phyloP scores from a whole-genome alignment of 2,329 filamentous ascomycete genomes.

The Emericellopsis atlantica region DNA sequence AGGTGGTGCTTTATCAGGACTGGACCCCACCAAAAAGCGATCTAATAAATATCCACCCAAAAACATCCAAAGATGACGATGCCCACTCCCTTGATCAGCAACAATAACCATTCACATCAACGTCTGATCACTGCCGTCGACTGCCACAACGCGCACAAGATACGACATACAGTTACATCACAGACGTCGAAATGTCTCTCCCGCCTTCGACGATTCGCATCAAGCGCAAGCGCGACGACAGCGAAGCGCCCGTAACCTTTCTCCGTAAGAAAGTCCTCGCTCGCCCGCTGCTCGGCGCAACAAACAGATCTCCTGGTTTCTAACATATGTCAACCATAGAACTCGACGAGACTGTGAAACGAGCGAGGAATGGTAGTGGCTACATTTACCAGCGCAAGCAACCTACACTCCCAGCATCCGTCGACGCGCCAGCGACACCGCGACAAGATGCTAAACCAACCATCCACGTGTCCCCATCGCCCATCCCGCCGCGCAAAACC shows the following conservation, averaged over 20 bases:
- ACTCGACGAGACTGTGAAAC: too few relatives aligned
- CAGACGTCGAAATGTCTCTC: slow-evolving; percentile 32
- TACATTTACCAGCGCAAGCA: slow-evolving; percentile 42
- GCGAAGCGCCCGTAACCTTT: slow-evolving; percentile 40
- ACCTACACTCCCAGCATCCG: neutral
- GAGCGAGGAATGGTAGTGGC: slow-evolving; percentile 17
- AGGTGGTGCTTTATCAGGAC: too few relatives aligned
- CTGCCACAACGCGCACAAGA: too few relatives aligned
- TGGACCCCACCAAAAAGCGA: too few relatives aligned
- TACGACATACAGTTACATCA: too few relatives aligned
- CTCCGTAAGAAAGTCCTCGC: slow-evolving; percentile 21
- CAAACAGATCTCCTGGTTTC: slow-evolving; percentile 28
- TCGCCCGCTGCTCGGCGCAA: slow-evolving; percentile 7
- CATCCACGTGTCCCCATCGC: slow-evolving; percentile 30
- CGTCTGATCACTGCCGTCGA: too few relatives aligned
- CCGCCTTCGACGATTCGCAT: slow-evolving; percentile 47
- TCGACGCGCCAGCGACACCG: neutral
- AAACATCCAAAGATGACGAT: too few relatives aligned
- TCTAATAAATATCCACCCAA: too few relatives aligned
- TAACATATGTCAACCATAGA: too few relatives aligned
- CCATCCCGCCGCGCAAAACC: neutral
- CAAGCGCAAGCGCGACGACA: slow-evolving; percentile 46
- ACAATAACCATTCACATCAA: neutral
- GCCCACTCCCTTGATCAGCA: neutral
- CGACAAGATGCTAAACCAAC: slow-evolving; percentile 21